A percentile compares a stretch with the other conserved stretches of the same genome.
These are phyloP conservation scores for Remersonia thermophila DNA, from an alignment of 2,329 filamentous ascomycete genomes.

Conservation along the genomic window DNA sequence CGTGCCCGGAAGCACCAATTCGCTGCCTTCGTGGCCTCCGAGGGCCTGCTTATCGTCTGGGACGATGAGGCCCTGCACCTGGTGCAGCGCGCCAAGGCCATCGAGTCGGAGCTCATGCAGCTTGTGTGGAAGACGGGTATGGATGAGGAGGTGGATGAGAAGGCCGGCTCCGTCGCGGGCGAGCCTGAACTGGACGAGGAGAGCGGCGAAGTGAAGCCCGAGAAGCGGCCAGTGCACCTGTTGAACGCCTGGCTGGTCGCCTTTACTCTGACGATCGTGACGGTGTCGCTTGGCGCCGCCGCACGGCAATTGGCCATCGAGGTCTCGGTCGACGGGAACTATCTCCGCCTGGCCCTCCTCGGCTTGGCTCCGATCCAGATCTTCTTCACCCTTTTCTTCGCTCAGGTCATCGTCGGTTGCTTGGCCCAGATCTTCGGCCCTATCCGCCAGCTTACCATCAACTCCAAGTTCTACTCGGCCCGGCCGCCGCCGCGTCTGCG, in stretches of 20 bases:
- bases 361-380: conserved; percentile 57
- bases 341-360: conserved; percentile 51
- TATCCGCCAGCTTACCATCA: conserved; percentile 57
- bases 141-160: conserved; percentile 39
- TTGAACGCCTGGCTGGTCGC: conserved; percentile 58
- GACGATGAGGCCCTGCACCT: conserved; percentile 67
- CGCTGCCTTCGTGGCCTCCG: conserved; percentile 63
- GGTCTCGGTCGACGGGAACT: conserved; percentile 50
- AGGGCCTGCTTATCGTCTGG: conserved; percentile 66
- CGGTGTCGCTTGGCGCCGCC: conserved; percentile 54
- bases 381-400: conserved; percentile 75
- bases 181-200: conserved; percentile 57
- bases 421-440: conserved; percentile 66
- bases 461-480: conserved; percentile 75
- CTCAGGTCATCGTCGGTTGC: conserved; percentile 64
- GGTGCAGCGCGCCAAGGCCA: conserved; percentile 54
- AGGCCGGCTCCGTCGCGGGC: conserved; percentile 27
- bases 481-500: conserved; percentile 52
- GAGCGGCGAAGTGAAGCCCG: conserved; percentile 52
- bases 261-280: conserved; percentile 53
- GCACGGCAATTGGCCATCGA: conserved; percentile 59
- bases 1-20: conserved; percentile 67
- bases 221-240: conserved; percentile 54
- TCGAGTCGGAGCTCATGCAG: conserved; percentile 67
- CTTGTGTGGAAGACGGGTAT: conserved; percentile 57